Evolutionary conservation across 352 stramenopile genomes (phyloP), one percentile per base, ranked within the genome.

Genomic region (Phytophthora parvispora): DNA sequence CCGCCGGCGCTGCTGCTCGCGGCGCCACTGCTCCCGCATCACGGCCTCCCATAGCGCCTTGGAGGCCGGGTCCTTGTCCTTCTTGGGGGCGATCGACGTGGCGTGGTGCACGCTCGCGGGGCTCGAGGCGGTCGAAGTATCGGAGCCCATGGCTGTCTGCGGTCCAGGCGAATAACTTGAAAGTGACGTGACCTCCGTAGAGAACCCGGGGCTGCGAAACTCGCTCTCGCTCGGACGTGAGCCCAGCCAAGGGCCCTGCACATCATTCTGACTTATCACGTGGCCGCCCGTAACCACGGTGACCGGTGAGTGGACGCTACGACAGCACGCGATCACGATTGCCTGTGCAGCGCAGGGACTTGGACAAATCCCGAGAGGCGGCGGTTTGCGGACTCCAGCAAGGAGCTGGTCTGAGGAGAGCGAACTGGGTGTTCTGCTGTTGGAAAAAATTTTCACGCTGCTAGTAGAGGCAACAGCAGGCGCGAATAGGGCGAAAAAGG

Each of bases 31-130:
- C 53, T 60, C 53, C 4, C n/a, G 53, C 15, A 31, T 18, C 7
- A 49, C 36, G 20, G 84, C 90, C 70, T 31, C 24, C 45, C 45
- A 52, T 32, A 52, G 24, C 24, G 12, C 45, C 5, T 52, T 31
- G 4, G 13, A 31, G 22, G 24, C 5, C 5, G 24, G 45, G 18
- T 52, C 45, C 12, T 52, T 52, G 40, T 27, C 40, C 0, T 52
- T 52, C 20, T 32, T 52, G 20, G n/a, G n/a, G n/a, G 45, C 45
- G 45, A 20, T 51, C 4, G 24, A 9, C 9, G 20, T 31, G 22
- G 45, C 4, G 20, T 7, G n/a, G 1, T n/a, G 45, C 22, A 31
- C 45, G 45, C 22, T 20, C 5, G 24, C 13, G 8, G 24, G 45
- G 18, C 45, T 31, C 18, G 45, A 28, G 12, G 24, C 24, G 24